Percentiles rank a stretch among this genome's conserved stretches.
Evolutionary conservation across 2,329 filamentous ascomycete species (phyloP).

Genomic region (Cladorrhinum sp.): DNA sequence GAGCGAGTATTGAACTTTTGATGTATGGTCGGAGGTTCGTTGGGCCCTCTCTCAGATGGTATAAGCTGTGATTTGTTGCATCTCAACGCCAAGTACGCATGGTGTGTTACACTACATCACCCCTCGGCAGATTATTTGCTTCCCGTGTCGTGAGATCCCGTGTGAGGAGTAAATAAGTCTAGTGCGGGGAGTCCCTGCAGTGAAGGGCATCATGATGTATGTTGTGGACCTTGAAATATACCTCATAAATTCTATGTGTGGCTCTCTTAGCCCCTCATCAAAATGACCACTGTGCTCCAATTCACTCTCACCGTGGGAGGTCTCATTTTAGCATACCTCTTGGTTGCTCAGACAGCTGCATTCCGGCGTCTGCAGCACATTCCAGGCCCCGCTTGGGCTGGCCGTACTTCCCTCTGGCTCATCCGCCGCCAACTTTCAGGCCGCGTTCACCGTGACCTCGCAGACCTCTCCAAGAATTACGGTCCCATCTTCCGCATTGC

Average conservation of each 20-base stretch:
- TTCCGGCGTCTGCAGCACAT: constrained; percentile 14
- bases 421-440: constrained; percentile 12
- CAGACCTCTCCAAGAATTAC: constrained; percentile 12
- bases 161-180: too few relatives aligned
- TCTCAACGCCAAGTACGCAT: too few relatives aligned
- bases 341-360: neutral
- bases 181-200: too few relatives aligned
- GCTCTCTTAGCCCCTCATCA: neutral
- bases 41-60: too few relatives aligned
- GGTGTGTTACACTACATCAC: too few relatives aligned
- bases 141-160: too few relatives aligned
- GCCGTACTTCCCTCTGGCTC: constrained; percentile 14
- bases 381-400: constrained; percentile 13
- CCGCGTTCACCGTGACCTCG: constrained; percentile 8
- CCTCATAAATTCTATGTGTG: too few relatives aligned
- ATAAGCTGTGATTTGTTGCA: too few relatives aligned
- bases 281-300: neutral
- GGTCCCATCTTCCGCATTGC: constrained; percentile 19
- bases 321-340: constrained; percentile 1
- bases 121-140: too few relatives aligned
- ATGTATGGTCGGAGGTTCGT: too few relatives aligned
- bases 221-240: too few relatives aligned
- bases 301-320: neutral
- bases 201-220: neutral
- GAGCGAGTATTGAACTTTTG: too few relatives aligned